These are phyloP conservation scores for Talaromyces rugulosus DNA, from an alignment of 2,329 filamentous ascomycete species.

Conservation along the genomic window DNA sequence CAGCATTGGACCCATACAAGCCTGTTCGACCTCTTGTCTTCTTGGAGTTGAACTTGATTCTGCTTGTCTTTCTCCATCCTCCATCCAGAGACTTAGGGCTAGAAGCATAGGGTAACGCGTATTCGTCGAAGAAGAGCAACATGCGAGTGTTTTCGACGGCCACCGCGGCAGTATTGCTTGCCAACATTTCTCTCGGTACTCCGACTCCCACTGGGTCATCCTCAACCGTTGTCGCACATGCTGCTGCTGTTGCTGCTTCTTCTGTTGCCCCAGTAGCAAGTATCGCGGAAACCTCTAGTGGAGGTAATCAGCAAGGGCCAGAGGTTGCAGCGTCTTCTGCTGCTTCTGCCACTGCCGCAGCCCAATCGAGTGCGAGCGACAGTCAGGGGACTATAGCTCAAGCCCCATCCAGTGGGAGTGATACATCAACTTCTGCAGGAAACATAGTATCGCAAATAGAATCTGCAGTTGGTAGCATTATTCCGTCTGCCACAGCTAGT, in stretches of 20 bases:
- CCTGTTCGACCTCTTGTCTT: not conserved
- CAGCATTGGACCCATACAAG: not conserved
- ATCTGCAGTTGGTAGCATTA: not conserved
- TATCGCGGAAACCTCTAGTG: not conserved
- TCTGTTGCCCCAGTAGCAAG: not conserved
- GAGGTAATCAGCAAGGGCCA: not conserved
- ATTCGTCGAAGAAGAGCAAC: not conserved
- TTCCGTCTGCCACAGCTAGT: not conserved
- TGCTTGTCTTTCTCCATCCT: not conserved
- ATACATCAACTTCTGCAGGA: not conserved
- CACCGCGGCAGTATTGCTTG: constrained; percentile 5
- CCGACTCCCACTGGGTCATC: constrained; percentile 1
- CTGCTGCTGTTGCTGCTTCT: constrained; percentile 2
- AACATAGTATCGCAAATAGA: not conserved
- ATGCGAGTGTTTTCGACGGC: constrained; percentile 11
- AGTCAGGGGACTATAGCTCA: not conserved
- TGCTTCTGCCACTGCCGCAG: not conserved
- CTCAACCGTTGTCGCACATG: constrained; percentile 1
- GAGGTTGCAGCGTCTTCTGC: not conserved
- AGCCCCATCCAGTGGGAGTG: not conserved
- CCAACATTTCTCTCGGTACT: constrained; percentile 7
- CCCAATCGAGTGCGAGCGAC: not conserved
- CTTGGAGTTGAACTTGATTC: not conserved
- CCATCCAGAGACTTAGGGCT: not conserved
- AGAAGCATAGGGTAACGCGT: no score